These are phyloP conservation scores for Lupinus albus DNA, from an alignment of 306 rosid species.

Conservation along the genomic window DNA sequence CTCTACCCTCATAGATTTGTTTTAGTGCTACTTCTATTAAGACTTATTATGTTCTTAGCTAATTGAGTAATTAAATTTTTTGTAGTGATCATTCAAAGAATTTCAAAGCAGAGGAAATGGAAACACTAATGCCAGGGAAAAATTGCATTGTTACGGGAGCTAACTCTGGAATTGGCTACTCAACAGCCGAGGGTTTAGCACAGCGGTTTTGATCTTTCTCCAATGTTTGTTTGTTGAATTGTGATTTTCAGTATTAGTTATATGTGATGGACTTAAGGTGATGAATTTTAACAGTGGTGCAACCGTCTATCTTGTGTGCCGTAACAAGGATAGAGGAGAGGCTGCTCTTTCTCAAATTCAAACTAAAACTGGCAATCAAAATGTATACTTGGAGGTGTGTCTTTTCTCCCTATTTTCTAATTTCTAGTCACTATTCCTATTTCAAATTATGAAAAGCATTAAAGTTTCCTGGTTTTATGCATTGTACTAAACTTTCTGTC, in stretches of 20 bases:
- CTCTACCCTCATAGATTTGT: slow-evolving; percentile 1
- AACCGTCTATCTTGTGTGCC: slow-evolving; percentile 79
- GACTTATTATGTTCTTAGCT: slow-evolving; percentile 15
- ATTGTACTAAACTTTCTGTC: neutral
- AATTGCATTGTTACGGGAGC: slow-evolving; percentile 95
- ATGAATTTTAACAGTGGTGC: slow-evolving; percentile 70
- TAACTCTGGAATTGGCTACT: slow-evolving; percentile 90
- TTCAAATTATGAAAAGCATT: neutral
- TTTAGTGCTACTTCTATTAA: neutral
- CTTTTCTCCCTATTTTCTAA: neutral
- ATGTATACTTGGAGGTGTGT: slow-evolving; percentile 80
- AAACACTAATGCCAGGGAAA: slow-evolving; percentile 63
- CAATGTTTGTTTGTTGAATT: slow-evolving; percentile 12
- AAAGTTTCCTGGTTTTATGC: neutral
- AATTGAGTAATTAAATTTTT: slow-evolving; percentile 10
- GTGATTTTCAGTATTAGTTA: slow-evolving; percentile 1
- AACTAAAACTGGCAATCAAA: slow-evolving; percentile 69
- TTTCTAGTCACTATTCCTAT: neutral
- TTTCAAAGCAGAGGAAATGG: slow-evolving; percentile 73
- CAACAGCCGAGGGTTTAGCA: slow-evolving; percentile 89
- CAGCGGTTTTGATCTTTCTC: slow-evolving; percentile 58
- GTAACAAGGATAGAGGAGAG: slow-evolving; percentile 86
- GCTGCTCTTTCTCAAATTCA: slow-evolving; percentile 78
- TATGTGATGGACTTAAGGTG: slow-evolving; percentile 2
- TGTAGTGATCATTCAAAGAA: slow-evolving; percentile 75